A percentile compares a stretch with the other conserved stretches of the same genome.
phyloP scores from a whole-genome alignment of 1,139 yeast species.

The Candida anutae region DNA sequence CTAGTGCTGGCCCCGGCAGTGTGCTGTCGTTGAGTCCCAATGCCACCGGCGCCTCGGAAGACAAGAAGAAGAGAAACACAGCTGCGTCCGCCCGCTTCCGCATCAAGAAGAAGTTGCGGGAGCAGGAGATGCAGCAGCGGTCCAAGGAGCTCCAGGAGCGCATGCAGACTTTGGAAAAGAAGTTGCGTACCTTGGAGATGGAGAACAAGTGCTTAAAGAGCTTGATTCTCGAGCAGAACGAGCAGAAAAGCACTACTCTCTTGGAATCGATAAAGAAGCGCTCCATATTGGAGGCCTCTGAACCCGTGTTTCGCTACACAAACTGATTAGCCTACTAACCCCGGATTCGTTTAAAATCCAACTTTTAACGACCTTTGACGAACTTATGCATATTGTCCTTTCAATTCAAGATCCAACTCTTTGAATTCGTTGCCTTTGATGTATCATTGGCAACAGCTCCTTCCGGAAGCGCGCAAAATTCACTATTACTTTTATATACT shows the following conservation, averaged over 20 bases:
- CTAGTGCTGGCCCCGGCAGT: not conserved
- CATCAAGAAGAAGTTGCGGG: slow-evolving; percentile 52
- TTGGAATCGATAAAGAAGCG: slow-evolving; percentile 36
- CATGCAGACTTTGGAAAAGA: slow-evolving; percentile 32
- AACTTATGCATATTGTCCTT: slow-evolving; percentile 12
- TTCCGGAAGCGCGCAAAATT: too few species aligned
- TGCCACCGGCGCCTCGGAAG: slow-evolving; percentile 8
- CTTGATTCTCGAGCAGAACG: slow-evolving; percentile 40
- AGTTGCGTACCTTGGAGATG: slow-evolving; percentile 53
- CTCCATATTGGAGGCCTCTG: slow-evolving; percentile 25
- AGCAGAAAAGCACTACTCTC: slow-evolving; percentile 32
- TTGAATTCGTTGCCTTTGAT: slow-evolving; percentile 2
- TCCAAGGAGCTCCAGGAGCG: slow-evolving; percentile 37
- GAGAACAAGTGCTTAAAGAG: slow-evolving; percentile 66
- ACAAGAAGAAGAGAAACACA: slow-evolving; percentile 52
- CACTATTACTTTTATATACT: too few species aligned
- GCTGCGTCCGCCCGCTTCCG: slow-evolving; percentile 60
- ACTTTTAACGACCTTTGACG: slow-evolving; percentile 30
- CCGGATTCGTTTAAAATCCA: slow-evolving; percentile 26
- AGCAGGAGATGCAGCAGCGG: slow-evolving; percentile 48
- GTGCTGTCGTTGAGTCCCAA: not conserved
- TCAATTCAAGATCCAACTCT: slow-evolving; percentile 29
- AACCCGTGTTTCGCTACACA: slow-evolving; percentile 25
- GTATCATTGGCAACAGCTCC: too few species aligned
- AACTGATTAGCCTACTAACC: slow-evolving; percentile 7